Percentiles rank a stretch among this genome's conserved stretches.
phyloP scores from a whole-genome alignment of 129 eudicot genomes.

The Heracleum sosnowskyi region DNA sequence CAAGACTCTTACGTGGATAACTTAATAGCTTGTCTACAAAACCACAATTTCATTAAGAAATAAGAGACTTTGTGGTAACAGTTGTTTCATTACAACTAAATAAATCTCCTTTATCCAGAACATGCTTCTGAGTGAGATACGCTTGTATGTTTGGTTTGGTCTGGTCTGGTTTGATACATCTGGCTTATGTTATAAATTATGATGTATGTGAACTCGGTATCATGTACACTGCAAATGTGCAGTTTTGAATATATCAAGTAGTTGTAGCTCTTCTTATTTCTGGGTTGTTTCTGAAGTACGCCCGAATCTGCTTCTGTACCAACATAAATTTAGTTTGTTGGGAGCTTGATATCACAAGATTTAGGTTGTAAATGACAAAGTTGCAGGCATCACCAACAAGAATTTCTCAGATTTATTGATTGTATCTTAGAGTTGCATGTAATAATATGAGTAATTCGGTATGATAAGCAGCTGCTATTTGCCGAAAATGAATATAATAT shows the following conservation, averaged over 20 bases:
- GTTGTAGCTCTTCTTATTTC: too few species aligned
- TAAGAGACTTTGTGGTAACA: not conserved
- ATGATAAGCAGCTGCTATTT: not conserved
- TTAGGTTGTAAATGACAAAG: too few species aligned
- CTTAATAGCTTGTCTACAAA: not conserved
- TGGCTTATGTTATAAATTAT: not conserved
- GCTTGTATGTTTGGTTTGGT: not conserved
- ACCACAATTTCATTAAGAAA: not conserved
- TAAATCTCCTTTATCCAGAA: not conserved
- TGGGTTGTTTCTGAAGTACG: too few species aligned
- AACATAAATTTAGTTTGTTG: too few species aligned
- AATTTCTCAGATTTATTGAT: not conserved
- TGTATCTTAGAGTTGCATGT: not conserved
- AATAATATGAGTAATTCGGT: not conserved
- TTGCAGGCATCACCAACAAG: too few species aligned
- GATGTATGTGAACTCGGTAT: too few species aligned
- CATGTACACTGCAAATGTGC: too few species aligned
- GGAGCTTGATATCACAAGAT: too few species aligned
- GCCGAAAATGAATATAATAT: not conserved
- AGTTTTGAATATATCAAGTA: too few species aligned
- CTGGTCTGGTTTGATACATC: not conserved
- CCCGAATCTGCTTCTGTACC: too few species aligned
- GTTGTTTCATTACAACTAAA: not conserved
- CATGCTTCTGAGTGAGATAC: not conserved
- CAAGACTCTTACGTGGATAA: constrained; percentile 5